Evolutionary conservation across 2,329 filamentous ascomycete species (phyloP), one percentile per base, ranked within the genome.

Genomic region (Amauroascus niger): DNA sequence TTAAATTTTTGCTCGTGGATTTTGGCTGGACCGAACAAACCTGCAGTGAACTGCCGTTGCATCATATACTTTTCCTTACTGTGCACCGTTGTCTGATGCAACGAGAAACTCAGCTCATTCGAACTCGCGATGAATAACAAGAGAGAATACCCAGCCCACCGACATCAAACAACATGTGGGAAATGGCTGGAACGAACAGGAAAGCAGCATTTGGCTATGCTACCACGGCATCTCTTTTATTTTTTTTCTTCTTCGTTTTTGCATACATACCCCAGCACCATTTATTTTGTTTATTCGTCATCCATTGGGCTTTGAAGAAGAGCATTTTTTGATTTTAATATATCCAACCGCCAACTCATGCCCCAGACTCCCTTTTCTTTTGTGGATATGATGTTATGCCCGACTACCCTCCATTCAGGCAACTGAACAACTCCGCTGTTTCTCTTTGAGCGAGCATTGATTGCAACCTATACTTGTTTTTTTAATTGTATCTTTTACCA

Each of bases 371-470:
- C 52, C 16, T 41, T 58, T 55, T 50, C 40, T 44, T 48, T 47
- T 56, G 55, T 51, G 41, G 45, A 55, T 30, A 49, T 59, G 39
- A 41, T 18, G 22, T 56, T 52, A 52, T 49, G 35, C 44, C 28
- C 32, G 20, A 44, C 13, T 20, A 54, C 56, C 52, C 57, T 55
- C 59, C 54, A 55, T 51, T 49, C 52, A 47, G 51, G 57, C 55
- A 28, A 16, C 20, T 39, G 14, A 53, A 48, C 44, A 49, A 35
- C 52, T 32, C 46, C 39, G 49, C 54, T 55, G 55, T 55, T 43
- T 30, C 32, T 49, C 32, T 49, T 49, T 50, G 26, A 52, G 49
- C 39, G 43, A 46, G 41, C 50, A 39, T 46, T 52, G 50, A 52
- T 30, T 52, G 41, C 40, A 28, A 37, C 18, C 6, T 39, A 24